Conservation (phyloP, 306 rosid genomes). For the Oxytropis ochrocephala region DNA sequence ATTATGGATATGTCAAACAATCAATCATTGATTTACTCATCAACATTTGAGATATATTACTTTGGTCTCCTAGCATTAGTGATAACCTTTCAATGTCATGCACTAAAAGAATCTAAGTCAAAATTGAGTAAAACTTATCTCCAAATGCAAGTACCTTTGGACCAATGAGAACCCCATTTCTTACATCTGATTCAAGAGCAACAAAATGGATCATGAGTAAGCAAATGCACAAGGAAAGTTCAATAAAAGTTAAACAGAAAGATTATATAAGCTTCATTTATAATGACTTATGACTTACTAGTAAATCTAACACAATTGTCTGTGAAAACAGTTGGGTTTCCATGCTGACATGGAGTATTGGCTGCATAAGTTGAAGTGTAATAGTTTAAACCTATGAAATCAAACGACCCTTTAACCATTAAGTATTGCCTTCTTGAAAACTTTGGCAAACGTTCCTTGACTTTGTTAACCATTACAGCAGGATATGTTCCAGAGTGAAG, state of each 20-base stretch:
- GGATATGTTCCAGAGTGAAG: slow-evolving; percentile 53
- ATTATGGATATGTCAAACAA: not conserved
- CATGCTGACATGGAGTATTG: slow-evolving; percentile 13
- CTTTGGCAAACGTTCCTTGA: slow-evolving; percentile 41
- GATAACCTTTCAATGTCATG: not conserved
- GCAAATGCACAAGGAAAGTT: not conserved
- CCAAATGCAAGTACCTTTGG: slow-evolving; percentile 35
- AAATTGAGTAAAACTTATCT: slow-evolving; percentile 9
- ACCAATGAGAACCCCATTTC: slow-evolving; percentile 42
- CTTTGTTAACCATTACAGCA: slow-evolving; percentile 30
- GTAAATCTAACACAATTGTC: slow-evolving; percentile 29
- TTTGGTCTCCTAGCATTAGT: not conserved
- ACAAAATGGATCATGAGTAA: slow-evolving; percentile 2
- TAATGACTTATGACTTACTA: slow-evolving; percentile 29
- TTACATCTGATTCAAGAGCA: slow-evolving; percentile 23
- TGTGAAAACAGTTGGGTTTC: slow-evolving; percentile 12
- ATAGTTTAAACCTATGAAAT: slow-evolving; percentile 61
- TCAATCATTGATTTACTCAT: not conserved
- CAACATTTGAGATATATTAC: not conserved
- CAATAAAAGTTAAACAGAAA: not conserved
- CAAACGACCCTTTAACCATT: slow-evolving; percentile 45
- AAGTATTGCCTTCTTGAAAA: slow-evolving; percentile 35
- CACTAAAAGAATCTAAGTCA: not conserved
- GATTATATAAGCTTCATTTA: slow-evolving; percentile 14
- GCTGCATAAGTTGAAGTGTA: slow-evolving; percentile 44